phyloP scores from a whole-genome alignment of 768 basidiomycete species.

The Tubosaeta sp. region DNA sequence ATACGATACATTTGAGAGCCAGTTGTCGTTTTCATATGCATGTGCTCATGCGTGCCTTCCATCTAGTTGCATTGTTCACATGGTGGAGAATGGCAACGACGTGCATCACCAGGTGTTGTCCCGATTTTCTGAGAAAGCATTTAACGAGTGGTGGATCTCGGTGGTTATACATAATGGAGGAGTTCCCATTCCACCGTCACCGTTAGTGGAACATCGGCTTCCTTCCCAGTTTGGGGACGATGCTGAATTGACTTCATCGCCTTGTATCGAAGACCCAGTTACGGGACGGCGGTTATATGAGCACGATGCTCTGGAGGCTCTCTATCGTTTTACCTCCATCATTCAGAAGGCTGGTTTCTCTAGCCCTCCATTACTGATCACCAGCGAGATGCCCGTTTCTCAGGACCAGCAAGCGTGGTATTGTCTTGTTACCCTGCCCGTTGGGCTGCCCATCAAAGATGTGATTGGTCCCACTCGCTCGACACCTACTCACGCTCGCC shows the following conservation, averaged over 20 bases:
- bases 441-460: conserved; percentile 37
- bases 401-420: conserved; percentile 26
- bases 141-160: conserved; percentile 50
- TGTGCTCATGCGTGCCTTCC: conserved; percentile 45
- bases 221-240: conserved; percentile 48
- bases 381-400: conserved; percentile 20
- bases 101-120: conserved; percentile 51
- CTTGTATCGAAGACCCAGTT: conserved; percentile 55
- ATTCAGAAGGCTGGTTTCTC: conserved; percentile 9
- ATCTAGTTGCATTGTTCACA: conserved; percentile 54
- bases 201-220: conserved; percentile 37
- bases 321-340: conserved; percentile 48
- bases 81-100: conserved; percentile 58
- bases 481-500: conserved; percentile 51
- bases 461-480: conserved; percentile 43
- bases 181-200: conserved; percentile 41
- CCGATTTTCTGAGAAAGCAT: conserved; percentile 36
- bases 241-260: conserved; percentile 20
- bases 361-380: conserved; percentile 18
- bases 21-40: conserved; percentile 53
- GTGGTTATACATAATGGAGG: conserved; percentile 33
- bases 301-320: conserved; percentile 52
- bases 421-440: conserved; percentile 49
- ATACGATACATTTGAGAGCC: conserved; percentile 46
- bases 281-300: conserved; percentile 56